Conservation (phyloP, 192 early-diverging fungal species). For the Coemansia sp. region DNA sequence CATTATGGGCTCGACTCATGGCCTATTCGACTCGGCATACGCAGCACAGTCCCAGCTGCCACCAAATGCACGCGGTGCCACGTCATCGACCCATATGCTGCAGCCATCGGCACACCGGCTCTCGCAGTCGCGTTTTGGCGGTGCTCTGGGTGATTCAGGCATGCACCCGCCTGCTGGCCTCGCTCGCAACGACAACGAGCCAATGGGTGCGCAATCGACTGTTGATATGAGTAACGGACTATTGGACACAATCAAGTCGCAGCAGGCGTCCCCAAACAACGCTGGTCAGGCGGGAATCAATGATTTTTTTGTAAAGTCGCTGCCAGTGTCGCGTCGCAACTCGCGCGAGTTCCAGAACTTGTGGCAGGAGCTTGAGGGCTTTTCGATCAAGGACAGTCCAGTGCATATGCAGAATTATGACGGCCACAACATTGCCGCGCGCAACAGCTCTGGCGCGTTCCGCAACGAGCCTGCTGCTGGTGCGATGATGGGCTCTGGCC, state of each 20-base stretch:
- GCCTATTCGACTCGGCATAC: constrained; percentile 38
- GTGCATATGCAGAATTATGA: constrained; percentile 22
- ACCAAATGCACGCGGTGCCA: neutral
- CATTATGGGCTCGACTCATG: constrained; percentile 46
- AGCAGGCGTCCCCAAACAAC: constrained; percentile 48
- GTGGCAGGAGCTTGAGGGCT: constrained; percentile 51
- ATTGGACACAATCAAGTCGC: constrained; percentile 48
- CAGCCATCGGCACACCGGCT: constrained; percentile 17
- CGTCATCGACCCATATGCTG: neutral
- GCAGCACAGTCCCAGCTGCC: constrained; percentile 8
- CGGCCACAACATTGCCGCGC: constrained; percentile 32
- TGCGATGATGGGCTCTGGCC: neutral
- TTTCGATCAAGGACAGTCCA: constrained; percentile 36
- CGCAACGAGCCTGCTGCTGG: constrained; percentile 12
- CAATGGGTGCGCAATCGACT: constrained; percentile 4
- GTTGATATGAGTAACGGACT: constrained; percentile 36
- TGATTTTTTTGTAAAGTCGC: constrained; percentile 57
- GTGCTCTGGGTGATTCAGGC: constrained; percentile 26
- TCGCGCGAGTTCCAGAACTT: constrained; percentile 60
- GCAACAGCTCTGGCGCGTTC: constrained; percentile 37
- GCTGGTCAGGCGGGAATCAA: constrained; percentile 19
- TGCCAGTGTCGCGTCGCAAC: constrained; percentile 69
- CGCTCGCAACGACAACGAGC: constrained; percentile 13
- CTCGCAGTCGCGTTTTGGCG: constrained; percentile 44
- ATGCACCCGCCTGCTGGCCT: constrained; percentile 17